Conservation (phyloP, 441 rosid genomes). For the Biscutella laevigata region DNA sequence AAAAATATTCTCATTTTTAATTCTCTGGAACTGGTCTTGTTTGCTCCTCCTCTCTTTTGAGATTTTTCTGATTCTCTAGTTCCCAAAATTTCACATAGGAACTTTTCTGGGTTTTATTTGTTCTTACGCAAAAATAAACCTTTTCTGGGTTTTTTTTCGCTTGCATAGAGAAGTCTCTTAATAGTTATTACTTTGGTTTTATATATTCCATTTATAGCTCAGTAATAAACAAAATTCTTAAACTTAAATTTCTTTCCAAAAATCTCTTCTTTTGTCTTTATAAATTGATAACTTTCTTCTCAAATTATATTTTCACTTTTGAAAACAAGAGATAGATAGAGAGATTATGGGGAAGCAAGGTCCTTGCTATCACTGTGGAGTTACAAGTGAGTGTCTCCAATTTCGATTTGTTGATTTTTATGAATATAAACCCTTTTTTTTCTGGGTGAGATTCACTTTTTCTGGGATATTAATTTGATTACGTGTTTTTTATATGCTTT, state of each 20-base stretch:
- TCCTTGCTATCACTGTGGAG: conserved; percentile 99
- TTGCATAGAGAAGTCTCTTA: conserved; percentile 25
- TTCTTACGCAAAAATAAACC: no score
- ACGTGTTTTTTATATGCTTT: conserved; percentile 3
- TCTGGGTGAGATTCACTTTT: conserved; percentile 14
- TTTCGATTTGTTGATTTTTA: conserved; percentile 13
- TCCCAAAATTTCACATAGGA: not conserved
- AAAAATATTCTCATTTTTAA: no score
- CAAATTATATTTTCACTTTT: conserved; percentile 19
- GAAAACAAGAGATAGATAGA: conserved; percentile 20
- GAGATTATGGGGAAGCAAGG: conserved; percentile 94
- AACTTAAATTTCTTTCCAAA: conserved; percentile 24
- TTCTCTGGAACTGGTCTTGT: not conserved
- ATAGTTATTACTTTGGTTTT: conserved; percentile 19
- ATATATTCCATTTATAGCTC: conserved; percentile 32
- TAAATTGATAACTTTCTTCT: conserved; percentile 23
- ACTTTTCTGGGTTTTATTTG: no score
- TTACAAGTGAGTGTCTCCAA: conserved; percentile 92
- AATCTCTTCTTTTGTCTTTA: conserved; percentile 24
- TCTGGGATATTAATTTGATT: conserved; percentile 12
- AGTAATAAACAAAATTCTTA: conserved; percentile 24
- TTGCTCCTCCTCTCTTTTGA: no score
- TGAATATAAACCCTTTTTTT: conserved; percentile 12
- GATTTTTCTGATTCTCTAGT: no score
- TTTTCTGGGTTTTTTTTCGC: conserved; percentile 18